Conservation (phyloP, 2,329 filamentous ascomycete genomes). For the Penicillium corylophilum region DNA sequence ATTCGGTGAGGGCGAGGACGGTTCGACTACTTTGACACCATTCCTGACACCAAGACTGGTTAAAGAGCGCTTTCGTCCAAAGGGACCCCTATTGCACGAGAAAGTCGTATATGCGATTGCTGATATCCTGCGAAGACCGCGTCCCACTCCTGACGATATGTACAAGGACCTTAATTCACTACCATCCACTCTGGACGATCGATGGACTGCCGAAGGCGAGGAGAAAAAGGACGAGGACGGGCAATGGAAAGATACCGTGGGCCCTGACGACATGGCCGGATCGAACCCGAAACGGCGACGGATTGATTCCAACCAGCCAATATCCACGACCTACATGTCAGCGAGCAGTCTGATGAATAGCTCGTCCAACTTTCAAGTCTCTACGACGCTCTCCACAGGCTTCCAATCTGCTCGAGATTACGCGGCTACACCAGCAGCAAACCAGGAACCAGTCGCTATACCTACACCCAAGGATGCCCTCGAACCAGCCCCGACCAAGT, state of each 20-base stretch:
- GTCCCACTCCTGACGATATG: conserved; percentile 58
- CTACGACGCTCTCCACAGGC: conserved; percentile 49
- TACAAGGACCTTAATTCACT: conserved; percentile 44
- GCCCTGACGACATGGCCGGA: conserved; percentile 15
- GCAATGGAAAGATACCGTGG: conserved; percentile 38
- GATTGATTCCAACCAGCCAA: conserved; percentile 24
- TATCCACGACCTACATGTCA: conserved; percentile 33
- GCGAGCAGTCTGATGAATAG: conserved; percentile 60
- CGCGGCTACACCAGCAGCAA: conserved; percentile 34
- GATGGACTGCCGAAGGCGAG: conserved; percentile 65
- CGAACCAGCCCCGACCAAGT: conserved; percentile 17
- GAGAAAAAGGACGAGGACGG: conserved; percentile 36
- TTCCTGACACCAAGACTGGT: conserved; percentile 64
- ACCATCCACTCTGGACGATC: conserved; percentile 61
- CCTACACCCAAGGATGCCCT: conserved; percentile 23
- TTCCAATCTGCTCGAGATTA: conserved; percentile 65
- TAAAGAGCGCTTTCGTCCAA: conserved; percentile 54
- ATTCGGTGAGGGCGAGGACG: conserved; percentile 45
- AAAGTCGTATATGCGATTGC: conserved; percentile 65
- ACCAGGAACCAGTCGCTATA: conserved; percentile 16
- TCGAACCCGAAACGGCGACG: conserved; percentile 30
- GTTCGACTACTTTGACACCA: conserved; percentile 65
- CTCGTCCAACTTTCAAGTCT: conserved; percentile 36
- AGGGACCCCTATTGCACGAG: conserved; percentile 69
- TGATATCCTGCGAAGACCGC: conserved; percentile 65